Conservation (phyloP, 192 early-diverging fungal genomes). For the Mortierella hygrophila region DNA sequence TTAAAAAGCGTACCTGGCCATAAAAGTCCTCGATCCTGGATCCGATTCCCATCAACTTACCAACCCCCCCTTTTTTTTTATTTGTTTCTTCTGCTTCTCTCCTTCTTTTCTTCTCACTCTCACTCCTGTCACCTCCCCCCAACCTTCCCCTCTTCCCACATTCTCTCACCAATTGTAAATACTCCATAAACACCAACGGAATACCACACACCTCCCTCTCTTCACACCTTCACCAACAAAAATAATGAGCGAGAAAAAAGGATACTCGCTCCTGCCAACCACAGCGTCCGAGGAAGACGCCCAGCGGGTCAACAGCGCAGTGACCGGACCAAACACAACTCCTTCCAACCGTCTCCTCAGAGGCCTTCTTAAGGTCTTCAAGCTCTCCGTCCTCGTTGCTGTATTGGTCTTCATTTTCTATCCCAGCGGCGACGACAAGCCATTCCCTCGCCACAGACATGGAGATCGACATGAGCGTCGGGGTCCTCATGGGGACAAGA, state of each 20-base stretch:
- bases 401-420: slow-evolving; percentile 8
- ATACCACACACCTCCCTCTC: neutral
- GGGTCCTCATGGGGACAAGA: neutral
- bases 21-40: neutral
- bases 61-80: neutral
- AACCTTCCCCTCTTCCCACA: neutral
- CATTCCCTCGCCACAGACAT: neutral
- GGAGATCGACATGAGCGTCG: neutral
- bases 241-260: slow-evolving; percentile 42
- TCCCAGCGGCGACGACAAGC: neutral
- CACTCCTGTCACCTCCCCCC: neutral
- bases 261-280: slow-evolving; percentile 30
- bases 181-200: too few relatives aligned
- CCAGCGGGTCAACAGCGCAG: neutral
- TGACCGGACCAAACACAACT: neutral
- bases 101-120: neutral
- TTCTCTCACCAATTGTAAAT: neutral
- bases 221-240: neutral
- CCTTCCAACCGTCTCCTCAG: neutral
- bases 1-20: neutral
- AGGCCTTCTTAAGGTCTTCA: neutral
- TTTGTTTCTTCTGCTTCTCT: neutral
- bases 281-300: neutral
- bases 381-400: slow-evolving; percentile 16
- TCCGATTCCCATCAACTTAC: neutral